These are phyloP conservation scores for Anacardium occidentale DNA, from an alignment of 345 rosid genomes.

Conservation along the genomic window DNA sequence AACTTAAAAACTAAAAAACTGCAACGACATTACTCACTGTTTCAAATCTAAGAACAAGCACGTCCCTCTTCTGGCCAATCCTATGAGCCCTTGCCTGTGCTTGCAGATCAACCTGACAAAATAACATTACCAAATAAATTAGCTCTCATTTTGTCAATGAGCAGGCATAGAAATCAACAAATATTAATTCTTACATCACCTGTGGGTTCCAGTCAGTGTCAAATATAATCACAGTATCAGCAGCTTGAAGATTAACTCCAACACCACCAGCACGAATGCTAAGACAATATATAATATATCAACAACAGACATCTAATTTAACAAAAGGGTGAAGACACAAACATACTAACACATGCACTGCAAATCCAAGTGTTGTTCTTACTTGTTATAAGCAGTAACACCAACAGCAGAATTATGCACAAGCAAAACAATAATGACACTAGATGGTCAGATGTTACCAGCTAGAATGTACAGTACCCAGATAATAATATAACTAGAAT, in stretches of 20 bases:
- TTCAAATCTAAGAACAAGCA: slow-evolving; percentile 91
- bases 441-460: background rate
- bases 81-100: slow-evolving; percentile 98
- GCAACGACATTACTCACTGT: slow-evolving; percentile 48
- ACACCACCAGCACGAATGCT: slow-evolving; percentile 99
- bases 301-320: slow-evolving; percentile 14
- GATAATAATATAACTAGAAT: background rate
- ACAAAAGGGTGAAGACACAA: background rate
- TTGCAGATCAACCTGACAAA: slow-evolving; percentile 85
- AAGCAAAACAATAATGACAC: background rate
- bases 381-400: background rate
- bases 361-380: background rate
- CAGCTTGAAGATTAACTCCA: slow-evolving; percentile 97
- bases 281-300: slow-evolving; percentile 25
- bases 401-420: background rate
- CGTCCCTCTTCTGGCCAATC: slow-evolving; percentile 98
- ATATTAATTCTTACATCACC: slow-evolving; percentile 37
- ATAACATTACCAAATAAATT: background rate
- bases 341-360: background rate
- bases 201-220: slow-evolving; percentile 99
- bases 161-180: slow-evolving; percentile 13
- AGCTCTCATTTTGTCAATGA: slow-evolving; percentile 15
- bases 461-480: background rate
- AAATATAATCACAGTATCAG: slow-evolving; percentile 89
- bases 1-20: background rate